Base-by-base conservation (phyloP, 2,329 filamentous ascomycete genomes). In the Cordyceps tenuipes region DNA sequence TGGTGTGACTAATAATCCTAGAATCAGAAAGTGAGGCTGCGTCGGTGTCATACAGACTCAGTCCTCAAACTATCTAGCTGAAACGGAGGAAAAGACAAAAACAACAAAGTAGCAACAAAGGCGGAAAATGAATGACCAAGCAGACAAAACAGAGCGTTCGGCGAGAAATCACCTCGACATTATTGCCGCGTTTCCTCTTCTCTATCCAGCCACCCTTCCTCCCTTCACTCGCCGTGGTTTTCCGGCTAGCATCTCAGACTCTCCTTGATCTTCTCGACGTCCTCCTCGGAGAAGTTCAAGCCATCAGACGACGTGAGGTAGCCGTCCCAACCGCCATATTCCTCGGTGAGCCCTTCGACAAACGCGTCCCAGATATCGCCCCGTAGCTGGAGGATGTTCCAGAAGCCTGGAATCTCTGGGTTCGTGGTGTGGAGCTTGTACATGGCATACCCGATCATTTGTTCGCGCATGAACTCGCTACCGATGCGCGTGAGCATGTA, bases 401-500 rank as follows among this genome's bases (percentile, higher is more conserved):
- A 67, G 65, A 83, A 80, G 2, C 80, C 80, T 0, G 79, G 77
- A 36, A 73, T 71, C 2, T 77, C 71, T 1, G 71, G 64, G 55
- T 71, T 70, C 29, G 67, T 65, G 19, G 72, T 68, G 8, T 73
- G 71, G 0, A 75, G 65, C 26, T 72, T 75, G 34, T 68, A 64
- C 62, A 74, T 66, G 13, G 78, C 75, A 58, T 76, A 77, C 5
- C 68, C 65, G 13, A 80, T 62, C 5, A 84, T 75, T 63, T 74
- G 72, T 61, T 77, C 74, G 21, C 80, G 77, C 7, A 76, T 78
- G 29, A 76, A 76, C 68, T 83, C 81, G 0, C 73, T 75, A 34
- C 81, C 80, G 62, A 84, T 74, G 31, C 81, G 75, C 10, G 80
- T 82, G 31, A 84, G 72, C 68, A 82, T 71, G 70, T 79, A 84